These are phyloP conservation scores for Alnus glutinosa DNA, from an alignment of 306 rosid species.

Conservation along the genomic window DNA sequence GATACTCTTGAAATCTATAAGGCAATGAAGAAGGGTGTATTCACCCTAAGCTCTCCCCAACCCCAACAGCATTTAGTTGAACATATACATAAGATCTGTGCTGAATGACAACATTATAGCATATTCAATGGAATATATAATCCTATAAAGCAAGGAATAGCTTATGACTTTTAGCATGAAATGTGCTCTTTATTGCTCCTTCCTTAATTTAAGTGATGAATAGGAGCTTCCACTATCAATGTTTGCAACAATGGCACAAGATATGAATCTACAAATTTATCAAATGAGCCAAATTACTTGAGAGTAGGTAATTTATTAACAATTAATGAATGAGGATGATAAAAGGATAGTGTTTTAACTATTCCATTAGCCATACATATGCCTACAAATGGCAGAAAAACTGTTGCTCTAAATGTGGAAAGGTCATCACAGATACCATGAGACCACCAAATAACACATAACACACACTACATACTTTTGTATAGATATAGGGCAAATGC, in stretches of 20 bases:
- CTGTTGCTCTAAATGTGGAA: not conserved
- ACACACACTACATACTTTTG: not conserved
- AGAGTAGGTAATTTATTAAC: not conserved
- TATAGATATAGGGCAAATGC: not conserved
- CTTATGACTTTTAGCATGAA: not conserved
- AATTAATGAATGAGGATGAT: not conserved
- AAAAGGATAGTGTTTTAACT: not conserved
- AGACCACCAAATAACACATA: not conserved
- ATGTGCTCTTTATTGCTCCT: not conserved
- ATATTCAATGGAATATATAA: not conserved
- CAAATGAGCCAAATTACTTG: not conserved
- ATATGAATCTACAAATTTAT: not conserved
- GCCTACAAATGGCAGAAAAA: not conserved
- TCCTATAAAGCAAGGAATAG: not conserved
- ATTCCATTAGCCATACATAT: not conserved
- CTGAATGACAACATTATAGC: not conserved
- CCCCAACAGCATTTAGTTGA: not conserved
- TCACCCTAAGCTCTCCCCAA: not conserved
- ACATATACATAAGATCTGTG: not conserved
- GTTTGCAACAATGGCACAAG: slow-evolving; percentile 3
- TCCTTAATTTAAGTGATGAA: not conserved
- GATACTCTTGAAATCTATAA: not conserved
- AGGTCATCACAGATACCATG: not conserved
- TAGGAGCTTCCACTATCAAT: not conserved
- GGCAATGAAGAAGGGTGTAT: not conserved